phyloP scores from a whole-genome alignment of 2,329 filamentous ascomycete species.

The Stachybotrys elegans region DNA sequence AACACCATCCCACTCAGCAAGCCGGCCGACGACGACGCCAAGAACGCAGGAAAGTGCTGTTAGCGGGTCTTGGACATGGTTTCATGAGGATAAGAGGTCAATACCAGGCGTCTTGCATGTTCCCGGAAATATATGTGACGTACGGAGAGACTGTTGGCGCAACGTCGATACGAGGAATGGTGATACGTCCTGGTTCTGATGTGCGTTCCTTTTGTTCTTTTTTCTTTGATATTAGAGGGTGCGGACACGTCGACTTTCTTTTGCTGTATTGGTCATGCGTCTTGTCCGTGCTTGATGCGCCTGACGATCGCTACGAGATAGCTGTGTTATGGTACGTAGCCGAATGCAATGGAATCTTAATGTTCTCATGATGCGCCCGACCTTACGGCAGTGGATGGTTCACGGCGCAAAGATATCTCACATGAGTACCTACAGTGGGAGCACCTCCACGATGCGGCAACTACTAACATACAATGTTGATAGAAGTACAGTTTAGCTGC shows the following conservation, averaged over 20 bases:
- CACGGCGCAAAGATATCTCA: too few relatives aligned
- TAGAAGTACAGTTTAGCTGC: too few relatives aligned
- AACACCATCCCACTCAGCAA: constrained; percentile 85
- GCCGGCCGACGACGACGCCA: constrained; percentile 67
- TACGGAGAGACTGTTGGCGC: constrained; percentile 23
- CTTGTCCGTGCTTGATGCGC: constrained; percentile 30
- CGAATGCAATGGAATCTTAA: constrained; percentile 29
- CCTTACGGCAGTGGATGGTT: too few relatives aligned
- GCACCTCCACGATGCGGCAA: too few relatives aligned
- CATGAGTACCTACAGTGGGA: too few relatives aligned
- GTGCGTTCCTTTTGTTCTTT: constrained; percentile 11
- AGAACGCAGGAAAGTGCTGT: constrained; percentile 79
- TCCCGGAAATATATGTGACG: constrained; percentile 27
- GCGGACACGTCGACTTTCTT: constrained; percentile 34
- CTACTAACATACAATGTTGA: too few relatives aligned
- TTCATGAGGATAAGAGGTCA: constrained; percentile 22
- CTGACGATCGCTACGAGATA: constrained; percentile 30
- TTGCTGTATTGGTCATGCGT: constrained; percentile 34
- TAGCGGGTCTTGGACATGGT: constrained; percentile 38
- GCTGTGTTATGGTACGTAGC: constrained; percentile 31
- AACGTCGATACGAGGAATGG: constrained; percentile 26
- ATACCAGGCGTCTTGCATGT: constrained; percentile 29
- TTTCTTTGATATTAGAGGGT: constrained; percentile 35
- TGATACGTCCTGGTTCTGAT: constrained; percentile 20
- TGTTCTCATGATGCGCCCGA: constrained; percentile 13